Percentiles rank a stretch among this genome's conserved stretches.
phyloP scores from a whole-genome alignment of 345 rosid genomes.

The Eucalyptus camaldulensis region DNA sequence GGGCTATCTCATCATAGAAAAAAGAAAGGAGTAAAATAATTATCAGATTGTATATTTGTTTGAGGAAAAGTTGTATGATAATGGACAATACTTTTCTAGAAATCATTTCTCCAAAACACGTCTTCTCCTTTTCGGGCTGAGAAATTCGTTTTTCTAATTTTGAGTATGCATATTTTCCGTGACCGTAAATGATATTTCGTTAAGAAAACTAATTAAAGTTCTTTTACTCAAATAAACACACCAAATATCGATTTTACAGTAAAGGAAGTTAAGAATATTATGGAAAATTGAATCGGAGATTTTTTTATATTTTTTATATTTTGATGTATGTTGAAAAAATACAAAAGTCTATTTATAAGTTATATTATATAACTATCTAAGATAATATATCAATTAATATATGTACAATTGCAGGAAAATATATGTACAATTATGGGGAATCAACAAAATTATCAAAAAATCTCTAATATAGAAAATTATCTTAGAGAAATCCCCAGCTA shows the following conservation, averaged over 20 bases:
- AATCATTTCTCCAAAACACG: background rate
- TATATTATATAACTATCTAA: no score
- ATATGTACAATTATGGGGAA: no score
- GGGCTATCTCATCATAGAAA: background rate
- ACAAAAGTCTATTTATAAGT: background rate
- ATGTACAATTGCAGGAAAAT: no score
- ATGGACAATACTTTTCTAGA: background rate
- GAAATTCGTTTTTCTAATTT: accelerated
- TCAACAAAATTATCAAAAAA: no score
- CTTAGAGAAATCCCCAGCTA: background rate
- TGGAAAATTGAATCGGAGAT: background rate
- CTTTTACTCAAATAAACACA: background rate
- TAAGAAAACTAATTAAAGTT: background rate
- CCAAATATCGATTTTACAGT: accelerated
- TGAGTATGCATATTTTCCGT: background rate
- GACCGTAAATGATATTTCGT: background rate
- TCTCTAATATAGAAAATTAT: no score
- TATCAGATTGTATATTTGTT: background rate
- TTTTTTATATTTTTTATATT: no score
- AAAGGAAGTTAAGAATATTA: background rate
- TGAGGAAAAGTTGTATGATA: background rate
- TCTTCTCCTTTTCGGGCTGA: accelerated
- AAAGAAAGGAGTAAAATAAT: background rate
- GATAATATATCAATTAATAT: no score
- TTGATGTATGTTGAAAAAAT: no score